phyloP scores from a whole-genome alignment of 148 eudicot species.

The Rhododendron henanense region DNA sequence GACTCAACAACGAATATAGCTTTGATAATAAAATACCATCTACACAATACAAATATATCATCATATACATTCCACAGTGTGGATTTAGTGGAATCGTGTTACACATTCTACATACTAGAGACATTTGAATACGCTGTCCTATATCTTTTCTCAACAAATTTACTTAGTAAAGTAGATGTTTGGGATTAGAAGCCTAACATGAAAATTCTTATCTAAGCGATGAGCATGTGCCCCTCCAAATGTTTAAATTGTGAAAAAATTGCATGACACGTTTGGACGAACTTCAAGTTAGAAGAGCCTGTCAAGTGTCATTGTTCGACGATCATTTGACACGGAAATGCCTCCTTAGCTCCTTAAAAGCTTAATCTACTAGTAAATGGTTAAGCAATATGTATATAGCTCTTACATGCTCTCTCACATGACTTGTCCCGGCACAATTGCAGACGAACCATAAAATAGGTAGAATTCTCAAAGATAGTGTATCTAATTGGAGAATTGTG shows the following conservation, averaged over 20 bases:
- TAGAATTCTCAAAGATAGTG: neutral
- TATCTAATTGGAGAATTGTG: neutral
- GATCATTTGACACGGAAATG: neutral
- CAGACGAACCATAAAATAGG: neutral
- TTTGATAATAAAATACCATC: neutral
- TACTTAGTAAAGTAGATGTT: neutral
- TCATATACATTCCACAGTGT: neutral
- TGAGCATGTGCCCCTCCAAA: neutral
- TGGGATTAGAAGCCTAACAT: neutral
- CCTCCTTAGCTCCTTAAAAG: neutral
- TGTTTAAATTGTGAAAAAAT: neutral
- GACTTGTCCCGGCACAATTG: neutral
- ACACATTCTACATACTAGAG: neutral
- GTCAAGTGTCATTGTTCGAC: neutral
- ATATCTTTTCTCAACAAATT: neutral
- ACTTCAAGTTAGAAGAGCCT: neutral
- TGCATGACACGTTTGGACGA: neutral
- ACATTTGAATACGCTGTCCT: neutral
- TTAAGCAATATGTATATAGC: neutral
- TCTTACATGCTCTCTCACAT: neutral
- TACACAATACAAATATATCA: neutral
- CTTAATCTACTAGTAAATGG: neutral
- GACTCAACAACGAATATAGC: neutral
- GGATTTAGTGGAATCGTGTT: neutral
- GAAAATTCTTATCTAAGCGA: neutral